A percentile compares a stretch with the other conserved stretches of the same genome.
These are phyloP conservation scores for Golubevia sp. DNA, from an alignment of 1,284 basidiomycete species.

Conservation along the genomic window DNA sequence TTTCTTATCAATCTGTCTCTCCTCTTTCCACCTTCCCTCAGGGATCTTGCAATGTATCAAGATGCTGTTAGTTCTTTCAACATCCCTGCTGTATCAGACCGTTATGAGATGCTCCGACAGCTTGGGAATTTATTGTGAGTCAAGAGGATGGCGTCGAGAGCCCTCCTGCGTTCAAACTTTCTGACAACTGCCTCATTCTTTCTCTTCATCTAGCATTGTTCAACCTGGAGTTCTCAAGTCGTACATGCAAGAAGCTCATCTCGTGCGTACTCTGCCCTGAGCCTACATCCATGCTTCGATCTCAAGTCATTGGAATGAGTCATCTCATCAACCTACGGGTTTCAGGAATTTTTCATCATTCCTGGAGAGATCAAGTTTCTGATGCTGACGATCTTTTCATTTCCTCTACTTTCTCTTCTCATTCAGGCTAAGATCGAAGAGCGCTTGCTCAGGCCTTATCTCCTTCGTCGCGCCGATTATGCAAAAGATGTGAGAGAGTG, in stretches of 20 bases:
- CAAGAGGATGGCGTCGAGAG: too few relatives aligned
- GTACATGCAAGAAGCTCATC: slow-evolving; percentile 58
- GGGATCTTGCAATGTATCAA: slow-evolving; percentile 56
- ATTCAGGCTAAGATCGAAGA: slow-evolving; percentile 45
- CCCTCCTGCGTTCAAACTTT: too few relatives aligned
- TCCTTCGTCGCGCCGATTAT: slow-evolving; percentile 52
- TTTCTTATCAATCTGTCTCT: neutral
- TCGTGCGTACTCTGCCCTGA: too few relatives aligned
- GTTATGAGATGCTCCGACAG: slow-evolving; percentile 60
- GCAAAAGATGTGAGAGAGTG: slow-evolving; percentile 47
- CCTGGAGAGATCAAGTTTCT: neutral
- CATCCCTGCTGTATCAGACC: slow-evolving; percentile 42
- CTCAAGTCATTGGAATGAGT: too few relatives aligned
- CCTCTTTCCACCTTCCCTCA: slow-evolving; percentile 1
- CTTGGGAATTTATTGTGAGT: slow-evolving; percentile 53
- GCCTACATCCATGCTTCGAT: too few relatives aligned
- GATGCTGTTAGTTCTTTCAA: slow-evolving; percentile 44
- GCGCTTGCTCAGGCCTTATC: slow-evolving; percentile 42
- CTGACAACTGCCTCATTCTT: neutral
- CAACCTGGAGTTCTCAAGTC: slow-evolving; percentile 53
- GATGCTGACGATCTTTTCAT: too few relatives aligned
- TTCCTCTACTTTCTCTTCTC: neutral
- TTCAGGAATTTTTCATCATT: neutral
- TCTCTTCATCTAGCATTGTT: slow-evolving; percentile 23
- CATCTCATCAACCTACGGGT: too few relatives aligned